phyloP scores from a whole-genome alignment of 345 rosid species.

The Crucihimalaya himalaica region DNA sequence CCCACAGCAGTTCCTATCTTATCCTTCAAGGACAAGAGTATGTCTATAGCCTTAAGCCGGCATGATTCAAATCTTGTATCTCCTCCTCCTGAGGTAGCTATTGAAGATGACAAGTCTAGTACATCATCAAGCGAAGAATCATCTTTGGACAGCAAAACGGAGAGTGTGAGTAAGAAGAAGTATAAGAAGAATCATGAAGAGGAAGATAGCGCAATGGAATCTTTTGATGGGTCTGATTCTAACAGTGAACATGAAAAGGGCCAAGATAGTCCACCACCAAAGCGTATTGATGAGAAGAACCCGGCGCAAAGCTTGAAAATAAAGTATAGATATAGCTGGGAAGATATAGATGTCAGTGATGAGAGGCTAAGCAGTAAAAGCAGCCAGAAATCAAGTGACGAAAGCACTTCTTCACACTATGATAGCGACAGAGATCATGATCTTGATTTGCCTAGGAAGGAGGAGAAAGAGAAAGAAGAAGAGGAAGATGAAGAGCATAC shows the following conservation, averaged over 20 bases:
- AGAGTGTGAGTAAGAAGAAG: background rate
- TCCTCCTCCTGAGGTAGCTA: background rate
- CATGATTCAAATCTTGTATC: slow-evolving; percentile 27
- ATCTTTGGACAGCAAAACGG: background rate
- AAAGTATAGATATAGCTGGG: slow-evolving; percentile 41
- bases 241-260: slow-evolving; percentile 12
- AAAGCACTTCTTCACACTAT: slow-evolving; percentile 32
- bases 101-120: slow-evolving; percentile 20
- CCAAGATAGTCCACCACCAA: background rate
- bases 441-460: background rate
- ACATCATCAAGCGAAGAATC: slow-evolving; percentile 17
- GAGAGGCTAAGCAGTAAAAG: slow-evolving; percentile 36
- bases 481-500: slow-evolving; percentile 1
- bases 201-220: slow-evolving; percentile 13
- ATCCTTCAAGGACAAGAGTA: slow-evolving; percentile 39
- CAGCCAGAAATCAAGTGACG: slow-evolving; percentile 36
- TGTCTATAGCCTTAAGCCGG: slow-evolving; percentile 39
- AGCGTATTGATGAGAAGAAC: slow-evolving; percentile 4
- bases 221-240: slow-evolving; percentile 26
- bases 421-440: slow-evolving; percentile 18
- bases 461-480: background rate
- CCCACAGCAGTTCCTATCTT: slow-evolving; percentile 34
- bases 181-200: slow-evolving; percentile 9
- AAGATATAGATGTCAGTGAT: slow-evolving; percentile 17
- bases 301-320: slow-evolving; percentile 38